A percentile compares a stretch with the other conserved stretches of the same genome.
Evolutionary conservation across 202 grass and related monocot genomes (phyloP).

Genomic region (Setaria italica): DNA sequence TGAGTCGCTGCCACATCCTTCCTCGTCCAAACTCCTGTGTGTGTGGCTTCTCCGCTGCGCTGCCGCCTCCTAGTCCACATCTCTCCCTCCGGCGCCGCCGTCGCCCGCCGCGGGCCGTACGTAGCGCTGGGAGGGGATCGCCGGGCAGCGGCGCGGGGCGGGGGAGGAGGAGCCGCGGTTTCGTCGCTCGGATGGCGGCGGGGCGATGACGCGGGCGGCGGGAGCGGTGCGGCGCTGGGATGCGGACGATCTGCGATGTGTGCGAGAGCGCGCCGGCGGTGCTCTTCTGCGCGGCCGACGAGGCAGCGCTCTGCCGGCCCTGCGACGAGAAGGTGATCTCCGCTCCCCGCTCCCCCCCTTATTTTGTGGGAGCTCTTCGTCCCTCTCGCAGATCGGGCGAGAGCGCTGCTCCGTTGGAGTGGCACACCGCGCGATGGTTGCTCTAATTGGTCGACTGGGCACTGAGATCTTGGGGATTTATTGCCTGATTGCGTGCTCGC

Average conservation of each 20-base stretch:
- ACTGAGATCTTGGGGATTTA: neutral
- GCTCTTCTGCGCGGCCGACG: conserved; percentile 99
- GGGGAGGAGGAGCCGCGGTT: conserved; percentile 24
- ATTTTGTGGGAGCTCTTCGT: neutral
- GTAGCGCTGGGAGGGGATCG: conserved; percentile 1
- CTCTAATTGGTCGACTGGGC: neutral
- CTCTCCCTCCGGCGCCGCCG: neutral
- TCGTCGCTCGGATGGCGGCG: conserved; percentile 20
- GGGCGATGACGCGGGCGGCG: conserved; percentile 33
- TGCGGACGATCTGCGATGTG: conserved; percentile 99
- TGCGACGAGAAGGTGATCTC: conserved; percentile 93
- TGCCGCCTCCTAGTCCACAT: neutral
- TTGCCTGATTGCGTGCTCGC: neutral
- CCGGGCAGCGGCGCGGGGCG: neutral
- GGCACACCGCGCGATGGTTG: neutral
- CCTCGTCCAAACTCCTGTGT: neutral
- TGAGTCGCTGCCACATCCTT: conserved; percentile 49
- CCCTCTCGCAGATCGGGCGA: conserved; percentile 13
- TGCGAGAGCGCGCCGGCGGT: conserved; percentile 92
- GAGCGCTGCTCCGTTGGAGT: neutral
- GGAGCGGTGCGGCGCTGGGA: conserved; percentile 42
- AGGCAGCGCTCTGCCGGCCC: conserved; percentile 84
- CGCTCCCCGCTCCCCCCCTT: neutral
- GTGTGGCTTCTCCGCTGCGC: conserved; percentile 6
- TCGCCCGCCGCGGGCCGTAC: neutral